Evolutionary conservation across 768 basidiomycete genomes (phyloP), one percentile per base, ranked within the genome.

Genomic region (Naganishia vishniacii): DNA sequence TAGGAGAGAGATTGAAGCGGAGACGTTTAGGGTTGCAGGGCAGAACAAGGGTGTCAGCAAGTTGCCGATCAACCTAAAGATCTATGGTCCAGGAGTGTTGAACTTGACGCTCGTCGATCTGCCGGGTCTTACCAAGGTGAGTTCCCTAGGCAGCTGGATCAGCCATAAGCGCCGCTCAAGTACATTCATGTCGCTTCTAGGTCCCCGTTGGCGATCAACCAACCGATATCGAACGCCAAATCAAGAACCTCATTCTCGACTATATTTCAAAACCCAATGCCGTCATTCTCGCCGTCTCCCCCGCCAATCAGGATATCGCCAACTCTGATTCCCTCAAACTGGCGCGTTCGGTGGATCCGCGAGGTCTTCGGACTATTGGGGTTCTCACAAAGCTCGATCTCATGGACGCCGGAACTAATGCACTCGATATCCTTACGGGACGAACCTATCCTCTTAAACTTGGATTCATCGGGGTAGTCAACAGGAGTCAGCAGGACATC

Each of bases 341-440:
- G 37, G 95, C 94, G 12, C 88, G 95, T 47, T 85, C 86, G 12
- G 91, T 98, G 48, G 95, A 99, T 72, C 89, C 94, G 0, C 91
- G 95, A 78, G 93, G 94, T 12, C 85, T 95, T 31, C 85, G 95
- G 31, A 99, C 95, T 13, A 91, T 98, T 62, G 95, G 95, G 56
- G 88, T 99, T 20, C 82, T 99, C 56, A 94, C 94, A 15, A 99
- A 99, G 78, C 84, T 98, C 34, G 95, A 99, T 79, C 83, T 99
- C 48, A 99, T 99, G 95, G 95, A 98, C 72, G 93, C 93, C 6
- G 95, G 95, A 29, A 99, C 95, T 37, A 97, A 99, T 76, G 95
- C 95, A 23, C 80, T 93, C 37, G 94, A 99, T 77, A 86, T 98
- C 69, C 83, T 98, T 40, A 97, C 91, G 0, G 95, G 95, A 42